Percentiles rank a stretch among this genome's conserved stretches.
Evolutionary conservation across 2,329 filamentous ascomycete genomes (phyloP).

Genomic region (Tympanopsis confertula): DNA sequence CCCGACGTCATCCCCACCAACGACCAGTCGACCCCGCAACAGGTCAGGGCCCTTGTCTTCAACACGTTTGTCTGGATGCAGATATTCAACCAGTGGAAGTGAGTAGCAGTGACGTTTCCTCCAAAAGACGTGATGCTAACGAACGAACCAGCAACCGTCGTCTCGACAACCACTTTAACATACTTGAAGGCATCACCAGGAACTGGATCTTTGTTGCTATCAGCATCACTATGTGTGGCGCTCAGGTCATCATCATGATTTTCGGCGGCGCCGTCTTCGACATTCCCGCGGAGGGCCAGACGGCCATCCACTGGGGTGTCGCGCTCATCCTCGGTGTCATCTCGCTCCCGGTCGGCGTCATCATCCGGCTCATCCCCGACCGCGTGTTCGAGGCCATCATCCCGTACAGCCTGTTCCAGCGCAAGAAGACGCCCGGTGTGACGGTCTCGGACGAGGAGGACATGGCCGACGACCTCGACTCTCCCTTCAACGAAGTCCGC

Average conservation of each 20-base stretch:
- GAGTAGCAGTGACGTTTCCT: conserved; percentile 24
- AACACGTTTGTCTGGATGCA: conserved; percentile 99
- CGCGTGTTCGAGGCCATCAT: conserved; percentile 42
- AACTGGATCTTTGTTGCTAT: conserved; percentile 88
- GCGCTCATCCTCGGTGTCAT: conserved; percentile 75
- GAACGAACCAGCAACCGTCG: conserved; percentile 81
- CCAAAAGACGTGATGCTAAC: too few relatives aligned
- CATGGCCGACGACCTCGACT: conserved; percentile 55
- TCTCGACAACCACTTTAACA: conserved; percentile 88
- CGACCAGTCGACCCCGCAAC: too few relatives aligned
- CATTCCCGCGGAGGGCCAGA: conserved; percentile 49
- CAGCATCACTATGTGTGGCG: conserved; percentile 75
- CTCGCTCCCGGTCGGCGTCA: conserved; percentile 74
- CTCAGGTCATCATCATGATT: conserved; percentile 81
- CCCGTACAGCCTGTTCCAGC: conserved; percentile 39
- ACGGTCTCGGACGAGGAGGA: conserved; percentile 55
- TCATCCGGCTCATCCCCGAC: conserved; percentile 77
- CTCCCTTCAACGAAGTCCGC: conserved; percentile 61
- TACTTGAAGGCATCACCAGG: conserved; percentile 74
- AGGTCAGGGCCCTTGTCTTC: conserved; percentile 58
- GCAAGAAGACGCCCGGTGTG: conserved; percentile 36
- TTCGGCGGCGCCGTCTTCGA: conserved; percentile 74
- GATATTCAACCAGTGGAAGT: conserved; percentile 96
- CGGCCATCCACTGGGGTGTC: conserved; percentile 72
- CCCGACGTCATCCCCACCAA: too few relatives aligned